phyloP scores from a whole-genome alignment of 2,329 filamentous ascomycete species.

The Penicillium brevicompactum region DNA sequence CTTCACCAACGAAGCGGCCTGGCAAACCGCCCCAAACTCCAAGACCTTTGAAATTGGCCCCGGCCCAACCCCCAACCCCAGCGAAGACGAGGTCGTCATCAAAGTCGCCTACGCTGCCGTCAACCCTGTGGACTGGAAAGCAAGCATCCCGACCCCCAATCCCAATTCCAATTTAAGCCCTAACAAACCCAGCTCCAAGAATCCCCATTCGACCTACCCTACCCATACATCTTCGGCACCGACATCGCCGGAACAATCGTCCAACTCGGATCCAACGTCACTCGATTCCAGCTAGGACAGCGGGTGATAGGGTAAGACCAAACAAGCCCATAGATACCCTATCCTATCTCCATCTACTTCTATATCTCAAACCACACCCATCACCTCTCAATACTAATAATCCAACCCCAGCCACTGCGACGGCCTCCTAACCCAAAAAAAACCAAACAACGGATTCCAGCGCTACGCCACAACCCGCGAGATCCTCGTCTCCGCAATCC shows the following conservation, averaged over 20 bases:
- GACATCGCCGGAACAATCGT: constrained; percentile 52
- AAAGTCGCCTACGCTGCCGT: constrained; percentile 18
- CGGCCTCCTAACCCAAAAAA: constrained; percentile 25
- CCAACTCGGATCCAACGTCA: constrained; percentile 41
- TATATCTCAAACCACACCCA: no score
- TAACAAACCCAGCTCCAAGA: constrained; percentile 5
- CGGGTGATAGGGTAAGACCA: constrained; percentile 26
- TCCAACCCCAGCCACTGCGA: constrained; percentile 11
- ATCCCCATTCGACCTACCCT: not conserved
- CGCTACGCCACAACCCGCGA: constrained; percentile 29
- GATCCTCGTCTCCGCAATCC: constrained; percentile 30
- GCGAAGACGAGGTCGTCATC: constrained; percentile 20
- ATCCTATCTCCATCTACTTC: no score
- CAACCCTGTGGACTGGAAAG: constrained; percentile 19
- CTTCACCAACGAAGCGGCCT: constrained; percentile 15
- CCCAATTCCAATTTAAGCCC: not conserved
- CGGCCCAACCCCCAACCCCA: constrained; percentile 13
- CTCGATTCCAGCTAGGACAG: constrained; percentile 31
- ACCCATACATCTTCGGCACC: constrained; percentile 38
- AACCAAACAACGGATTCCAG: constrained; percentile 30
- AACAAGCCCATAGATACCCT: not conserved
- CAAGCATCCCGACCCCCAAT: not conserved
- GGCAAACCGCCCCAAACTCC: constrained; percentile 8
- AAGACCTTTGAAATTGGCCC: constrained; percentile 10
- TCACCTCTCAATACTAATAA: not conserved